Percentiles rank a stretch among this genome's conserved stretches.
phyloP scores from a whole-genome alignment of 1,284 basidiomycete species.

The Leucoagaricus sp. region DNA sequence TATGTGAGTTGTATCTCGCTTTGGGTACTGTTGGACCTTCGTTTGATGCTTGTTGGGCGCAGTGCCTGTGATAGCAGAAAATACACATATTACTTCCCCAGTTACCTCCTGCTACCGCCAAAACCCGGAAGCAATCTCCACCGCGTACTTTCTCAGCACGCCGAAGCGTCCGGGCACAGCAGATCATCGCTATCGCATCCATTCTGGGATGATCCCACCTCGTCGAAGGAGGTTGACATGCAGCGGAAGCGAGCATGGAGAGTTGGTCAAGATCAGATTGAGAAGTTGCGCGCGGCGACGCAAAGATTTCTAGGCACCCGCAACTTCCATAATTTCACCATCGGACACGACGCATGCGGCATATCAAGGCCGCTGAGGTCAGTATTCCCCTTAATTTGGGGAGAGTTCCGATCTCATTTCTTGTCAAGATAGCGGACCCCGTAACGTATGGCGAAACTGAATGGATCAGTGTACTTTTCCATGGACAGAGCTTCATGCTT shows the following conservation, averaged over 20 bases:
- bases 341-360: slow-evolving; percentile 82
- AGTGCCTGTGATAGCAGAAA: slow-evolving; percentile 92
- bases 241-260: slow-evolving; percentile 71
- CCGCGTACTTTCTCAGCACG: slow-evolving; percentile 25
- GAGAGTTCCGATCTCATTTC: neutral
- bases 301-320: slow-evolving; percentile 79
- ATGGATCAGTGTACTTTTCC: slow-evolving; percentile 93
- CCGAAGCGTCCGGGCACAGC: slow-evolving; percentile 9
- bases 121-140: slow-evolving; percentile 73
- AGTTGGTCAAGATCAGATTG: slow-evolving; percentile 53
- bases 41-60: slow-evolving; percentile 13
- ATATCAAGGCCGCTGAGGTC: slow-evolving; percentile 87
- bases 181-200: slow-evolving; percentile 25
- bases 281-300: slow-evolving; percentile 56
- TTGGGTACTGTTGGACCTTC: slow-evolving; percentile 5
- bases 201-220: slow-evolving; percentile 42
- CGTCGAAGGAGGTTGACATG: slow-evolving; percentile 55
- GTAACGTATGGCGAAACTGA: slow-evolving; percentile 89
- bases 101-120: slow-evolving; percentile 92
- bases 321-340: slow-evolving; percentile 98
- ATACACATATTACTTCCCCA: slow-evolving; percentile 97
- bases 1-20: slow-evolving; percentile 51
- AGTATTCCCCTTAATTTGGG: slow-evolving; percentile 20
- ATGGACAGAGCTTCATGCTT: slow-evolving; percentile 99
- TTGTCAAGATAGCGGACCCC: slow-evolving; percentile 71